Evolutionary conservation across 495 filamentous ascomycete genomes (phyloP).

Genomic region (Aspergillus saccharolyticus): DNA sequence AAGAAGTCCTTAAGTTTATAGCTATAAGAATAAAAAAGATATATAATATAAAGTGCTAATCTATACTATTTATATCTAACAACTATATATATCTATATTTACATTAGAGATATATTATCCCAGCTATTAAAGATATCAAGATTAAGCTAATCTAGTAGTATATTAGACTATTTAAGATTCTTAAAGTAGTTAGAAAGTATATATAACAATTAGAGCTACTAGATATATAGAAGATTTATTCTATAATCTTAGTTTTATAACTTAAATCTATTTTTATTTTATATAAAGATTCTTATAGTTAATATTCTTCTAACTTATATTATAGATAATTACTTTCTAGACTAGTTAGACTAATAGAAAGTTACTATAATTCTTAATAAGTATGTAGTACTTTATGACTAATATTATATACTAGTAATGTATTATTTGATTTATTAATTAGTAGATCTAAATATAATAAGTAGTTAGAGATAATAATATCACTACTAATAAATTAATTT

Average conservation of each 20-base stretch:
- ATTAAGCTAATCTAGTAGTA: neutral
- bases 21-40: conserved; percentile 6
- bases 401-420: neutral
- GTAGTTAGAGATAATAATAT: conserved; percentile 1
- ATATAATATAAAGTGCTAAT: neutral
- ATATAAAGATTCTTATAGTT: too few species aligned
- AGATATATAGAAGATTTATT: too few species aligned
- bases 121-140: neutral
- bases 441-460: conserved; percentile 8
- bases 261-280: too few species aligned
- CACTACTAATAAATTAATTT: conserved; percentile 5
- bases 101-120: conserved; percentile 1
- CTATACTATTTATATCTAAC: neutral
- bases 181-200: too few species aligned
- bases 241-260: too few species aligned
- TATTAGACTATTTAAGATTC: neutral
- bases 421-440: neutral
- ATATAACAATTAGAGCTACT: too few species aligned
- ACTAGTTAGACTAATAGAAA: neutral
- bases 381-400: neutral
- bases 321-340: too few species aligned
- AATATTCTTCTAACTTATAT: too few species aligned
- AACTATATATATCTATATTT: conserved; percentile 5
- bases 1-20: neutral
- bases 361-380: neutral